Base-by-base conservation (phyloP, 768 basidiomycete species). In the Pisolithus orientalis region DNA sequence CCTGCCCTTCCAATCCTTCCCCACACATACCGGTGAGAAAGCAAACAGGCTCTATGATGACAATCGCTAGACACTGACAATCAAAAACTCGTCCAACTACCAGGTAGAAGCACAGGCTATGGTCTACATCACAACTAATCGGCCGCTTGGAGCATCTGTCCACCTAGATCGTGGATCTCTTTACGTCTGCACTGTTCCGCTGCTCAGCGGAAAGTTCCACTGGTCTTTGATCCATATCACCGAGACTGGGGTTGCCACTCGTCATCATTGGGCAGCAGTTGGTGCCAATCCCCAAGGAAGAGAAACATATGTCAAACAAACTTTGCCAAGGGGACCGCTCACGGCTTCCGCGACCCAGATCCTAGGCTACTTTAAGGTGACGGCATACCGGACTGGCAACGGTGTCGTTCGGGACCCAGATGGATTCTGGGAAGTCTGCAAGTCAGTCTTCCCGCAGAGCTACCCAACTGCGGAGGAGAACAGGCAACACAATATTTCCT, bases 201-300 rank as follows among this genome's bases (percentile, higher is more conserved):
- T 62, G 34, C 27, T 59, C 25, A 54, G 53, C 39, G 57, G 54
- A 45, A 55, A 54, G 44, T 62, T 58, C 32, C 61, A 62, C 39
- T 62, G 61, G 61, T 55, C 61, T 28, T 47, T 62, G 21, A 50
- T 60, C 28, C 44, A 47, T 24, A 57, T 59, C 10, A 54, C 57
- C 47, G 34, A 50, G 7, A 39, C 29, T 34, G 59, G 59, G 38
- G 32, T 46, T 10, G 55, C 55, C 10, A 57, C 54, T 31, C 50
- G 59, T 39, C 61, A 62, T 39, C 61, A 62, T 44, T 62, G 61
- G 61, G 57, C 58, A 37, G 57, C 59, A 31, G 50, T 44, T 43
- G 47, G 55, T 4, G 11, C 49, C 29, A 51, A 44, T 39, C 52
- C 38, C 17, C 42, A 25, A 24, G 40, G 54, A 10, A 50, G 53